Evolutionary conservation across 495 filamentous ascomycete genomes (phyloP), one percentile per base, ranked within the genome.

Genomic region (Penicillium argentinense): DNA sequence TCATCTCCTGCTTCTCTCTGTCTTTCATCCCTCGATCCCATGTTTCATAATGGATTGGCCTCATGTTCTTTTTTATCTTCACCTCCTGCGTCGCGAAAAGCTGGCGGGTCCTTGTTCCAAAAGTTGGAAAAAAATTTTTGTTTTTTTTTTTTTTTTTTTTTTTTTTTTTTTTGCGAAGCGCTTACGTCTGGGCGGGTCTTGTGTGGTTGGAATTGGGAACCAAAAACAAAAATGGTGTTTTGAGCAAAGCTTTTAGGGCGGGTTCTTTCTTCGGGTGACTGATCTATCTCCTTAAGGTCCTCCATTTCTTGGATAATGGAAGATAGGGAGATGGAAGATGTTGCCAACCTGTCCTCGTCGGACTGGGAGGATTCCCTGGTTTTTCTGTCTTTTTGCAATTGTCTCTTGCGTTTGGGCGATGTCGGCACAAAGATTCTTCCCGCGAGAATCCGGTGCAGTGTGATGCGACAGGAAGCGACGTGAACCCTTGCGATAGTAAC

Each of bases 301-400:
- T 11, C 33, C 17, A n/a, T n/a, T n/a, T n/a, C n/a, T n/a, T n/a
- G 30, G 30, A 13, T 33, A 7, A 33, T 33, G 29, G 29, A 33
- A 36, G 33, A 18, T 8, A 36, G 33, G 9, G 33, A 21, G 17
- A 39, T 18, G 16, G 33, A 23, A 18, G 34, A 23, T 18, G 16
- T 45, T 21, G 25, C 41, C 25, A 33, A 32, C 29, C 44, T 26
- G 17, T 27, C 22, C 21, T 14, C 39, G 17, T 54, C 50, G 54
- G 39, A 54, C 47, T 62, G 49, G 59, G 56, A 50, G 59, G 53
- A 59, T 45, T 57, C 54, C 53, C 47, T 60, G 50, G 47, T 47
- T 59, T 53, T 45, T 33, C 26, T 24, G 32, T 27, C 39, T 57
- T 36, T 49, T 54, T 57, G 49, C 53, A 59, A 50, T 59, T 59